Conservation (phyloP, 2,329 filamentous ascomycete species). For the Dryadomyces quercivorus region DNA sequence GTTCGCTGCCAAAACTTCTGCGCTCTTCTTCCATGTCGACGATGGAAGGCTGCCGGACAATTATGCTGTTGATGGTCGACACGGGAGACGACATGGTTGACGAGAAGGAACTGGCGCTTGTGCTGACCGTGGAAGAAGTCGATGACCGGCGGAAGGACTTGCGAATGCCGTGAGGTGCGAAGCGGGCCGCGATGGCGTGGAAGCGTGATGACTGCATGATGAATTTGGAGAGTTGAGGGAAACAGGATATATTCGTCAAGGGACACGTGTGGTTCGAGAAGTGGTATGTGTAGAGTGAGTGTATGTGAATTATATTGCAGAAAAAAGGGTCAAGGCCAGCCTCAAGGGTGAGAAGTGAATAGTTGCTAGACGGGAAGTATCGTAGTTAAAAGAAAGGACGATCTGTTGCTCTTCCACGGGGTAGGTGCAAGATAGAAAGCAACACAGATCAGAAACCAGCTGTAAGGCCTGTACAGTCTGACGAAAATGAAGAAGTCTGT, state of each 20-base stretch:
- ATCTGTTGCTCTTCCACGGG: neutral
- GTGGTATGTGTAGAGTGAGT: neutral
- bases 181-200: constrained; percentile 36
- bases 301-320: neutral
- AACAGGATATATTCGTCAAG: neutral
- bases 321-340: neutral
- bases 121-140: constrained; percentile 22
- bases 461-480: neutral
- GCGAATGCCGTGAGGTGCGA: constrained; percentile 35
- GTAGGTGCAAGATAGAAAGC: neutral
- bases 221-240: constrained; percentile 6
- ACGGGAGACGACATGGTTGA: constrained; percentile 32
- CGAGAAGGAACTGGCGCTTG: constrained; percentile 25
- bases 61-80: constrained; percentile 45
- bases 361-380: neutral
- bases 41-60: constrained; percentile 45
- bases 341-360: neutral
- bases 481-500: neutral
- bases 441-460: neutral
- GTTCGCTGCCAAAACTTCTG: constrained; percentile 36
- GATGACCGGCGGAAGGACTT: constrained; percentile 39
- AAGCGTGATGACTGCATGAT: constrained; percentile 37
- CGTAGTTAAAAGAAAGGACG: neutral
- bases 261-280: neutral
- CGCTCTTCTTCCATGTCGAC: constrained; percentile 46